Conservation (phyloP, 805 yeast species). For the Suhomyces sp. region DNA sequence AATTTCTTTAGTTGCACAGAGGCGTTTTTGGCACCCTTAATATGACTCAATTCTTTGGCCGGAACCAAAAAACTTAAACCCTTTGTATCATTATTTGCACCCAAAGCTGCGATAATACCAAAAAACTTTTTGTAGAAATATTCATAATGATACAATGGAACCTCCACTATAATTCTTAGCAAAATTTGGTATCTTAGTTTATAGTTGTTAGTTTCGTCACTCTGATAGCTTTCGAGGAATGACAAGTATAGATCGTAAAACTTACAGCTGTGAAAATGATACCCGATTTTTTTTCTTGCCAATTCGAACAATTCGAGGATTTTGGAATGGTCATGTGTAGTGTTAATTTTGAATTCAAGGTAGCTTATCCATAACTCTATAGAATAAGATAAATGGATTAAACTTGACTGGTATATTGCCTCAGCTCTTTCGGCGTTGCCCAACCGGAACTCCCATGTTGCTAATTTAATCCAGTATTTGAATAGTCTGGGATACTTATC, state of each 20-base stretch:
- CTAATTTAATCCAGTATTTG: conserved; percentile 59
- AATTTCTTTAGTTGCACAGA: conserved; percentile 42
- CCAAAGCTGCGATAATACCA: conserved; percentile 28
- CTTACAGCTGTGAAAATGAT: conserved; percentile 48
- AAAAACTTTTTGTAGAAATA: conserved; percentile 43
- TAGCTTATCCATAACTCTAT: conserved; percentile 51
- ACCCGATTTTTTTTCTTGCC: conserved; percentile 50
- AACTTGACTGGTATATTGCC: conserved; percentile 10
- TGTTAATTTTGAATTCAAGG: conserved; percentile 39
- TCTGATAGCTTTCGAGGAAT: conserved; percentile 34
- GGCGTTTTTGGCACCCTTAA: conserved; percentile 25
- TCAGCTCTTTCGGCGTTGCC: conserved; percentile 40
- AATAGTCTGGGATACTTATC: conserved; percentile 48
- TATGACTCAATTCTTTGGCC: conserved; percentile 12
- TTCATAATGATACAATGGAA: conserved; percentile 55
- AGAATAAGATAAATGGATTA: conserved; percentile 42
- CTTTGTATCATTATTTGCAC: neutral
- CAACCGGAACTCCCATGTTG: conserved; percentile 44
- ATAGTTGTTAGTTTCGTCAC: conserved; percentile 17
- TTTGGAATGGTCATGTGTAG: conserved; percentile 25
- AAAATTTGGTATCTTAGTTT: conserved; percentile 38
- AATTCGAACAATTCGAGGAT: conserved; percentile 40
- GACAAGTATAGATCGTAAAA: conserved; percentile 51
- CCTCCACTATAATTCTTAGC: conserved; percentile 48
- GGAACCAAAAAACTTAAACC: conserved; percentile 1